phyloP scores from a whole-genome alignment of 2,329 filamentous ascomycete species.

The Aspergillus felis region DNA sequence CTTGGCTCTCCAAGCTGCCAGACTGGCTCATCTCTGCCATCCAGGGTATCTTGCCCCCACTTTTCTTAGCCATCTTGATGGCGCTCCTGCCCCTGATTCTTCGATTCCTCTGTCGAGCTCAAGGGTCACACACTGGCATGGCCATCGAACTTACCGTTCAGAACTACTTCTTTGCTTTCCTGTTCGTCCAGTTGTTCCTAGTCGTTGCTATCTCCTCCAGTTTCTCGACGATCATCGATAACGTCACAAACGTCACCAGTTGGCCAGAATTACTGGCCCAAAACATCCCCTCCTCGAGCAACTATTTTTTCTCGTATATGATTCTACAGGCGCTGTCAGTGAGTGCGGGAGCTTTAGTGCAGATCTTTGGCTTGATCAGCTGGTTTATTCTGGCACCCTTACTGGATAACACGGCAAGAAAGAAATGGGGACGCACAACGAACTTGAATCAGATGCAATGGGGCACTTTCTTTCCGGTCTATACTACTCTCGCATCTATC shows the following conservation, averaged over 20 bases:
- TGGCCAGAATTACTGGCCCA: slow-evolving; percentile 69
- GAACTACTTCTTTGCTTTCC: slow-evolving; percentile 85
- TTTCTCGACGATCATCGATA: slow-evolving; percentile 61
- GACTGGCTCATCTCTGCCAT: slow-evolving; percentile 61
- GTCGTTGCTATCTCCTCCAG: slow-evolving; percentile 83
- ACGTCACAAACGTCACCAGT: slow-evolving; percentile 63
- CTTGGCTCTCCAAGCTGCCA: slow-evolving; percentile 63
- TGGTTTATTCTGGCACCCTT: slow-evolving; percentile 81
- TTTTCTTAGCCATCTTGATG: slow-evolving; percentile 72
- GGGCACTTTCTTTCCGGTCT: slow-evolving; percentile 93
- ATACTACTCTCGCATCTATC: slow-evolving; percentile 95
- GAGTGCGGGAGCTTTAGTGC: slow-evolving; percentile 82
- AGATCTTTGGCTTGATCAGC: slow-evolving; percentile 70
- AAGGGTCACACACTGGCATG: slow-evolving; percentile 79
- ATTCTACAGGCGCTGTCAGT: slow-evolving; percentile 88
- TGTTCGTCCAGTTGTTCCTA: slow-evolving; percentile 92
- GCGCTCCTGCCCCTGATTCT: slow-evolving; percentile 78
- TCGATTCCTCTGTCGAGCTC: slow-evolving; percentile 65
- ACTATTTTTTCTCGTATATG: slow-evolving; percentile 99
- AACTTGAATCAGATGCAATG: slow-evolving; percentile 73
- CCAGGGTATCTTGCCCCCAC: slow-evolving; percentile 80
- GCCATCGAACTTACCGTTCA: slow-evolving; percentile 80
- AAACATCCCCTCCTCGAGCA: slow-evolving; percentile 80
- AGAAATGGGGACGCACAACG: slow-evolving; percentile 84
- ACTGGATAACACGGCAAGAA: slow-evolving; percentile 72